Evolutionary conservation across 2,329 filamentous ascomycete species (phyloP).

Genomic region (Arthrobotrys entomopaga): DNA sequence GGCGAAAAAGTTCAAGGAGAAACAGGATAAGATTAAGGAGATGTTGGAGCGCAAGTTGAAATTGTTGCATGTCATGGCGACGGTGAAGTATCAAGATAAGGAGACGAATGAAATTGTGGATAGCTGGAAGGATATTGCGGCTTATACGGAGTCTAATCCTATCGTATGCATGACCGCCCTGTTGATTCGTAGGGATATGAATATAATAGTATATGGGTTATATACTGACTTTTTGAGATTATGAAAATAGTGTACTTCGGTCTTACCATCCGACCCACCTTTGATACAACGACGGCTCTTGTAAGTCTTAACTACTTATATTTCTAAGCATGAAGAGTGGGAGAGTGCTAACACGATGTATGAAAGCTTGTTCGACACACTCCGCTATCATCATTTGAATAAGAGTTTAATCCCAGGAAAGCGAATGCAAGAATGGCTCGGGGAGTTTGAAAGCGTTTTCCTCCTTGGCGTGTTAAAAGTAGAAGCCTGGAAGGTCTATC

Average conservation of each 20-base stretch:
- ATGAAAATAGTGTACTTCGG: constrained; percentile 51
- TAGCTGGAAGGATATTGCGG: constrained; percentile 46
- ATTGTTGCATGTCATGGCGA: constrained; percentile 49
- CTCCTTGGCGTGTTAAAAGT: constrained; percentile 38
- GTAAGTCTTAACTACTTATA: constrained; percentile 21
- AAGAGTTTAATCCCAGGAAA: constrained; percentile 20
- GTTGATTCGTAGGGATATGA: too few species aligned
- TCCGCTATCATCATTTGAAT: constrained; percentile 39
- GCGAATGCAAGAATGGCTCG: constrained; percentile 44
- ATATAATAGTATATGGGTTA: too few species aligned
- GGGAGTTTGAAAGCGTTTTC: constrained; percentile 44
- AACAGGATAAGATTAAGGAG: constrained; percentile 37
- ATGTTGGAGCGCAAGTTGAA: constrained; percentile 43
- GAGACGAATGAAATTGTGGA: constrained; percentile 40
- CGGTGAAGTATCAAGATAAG: constrained; percentile 44
- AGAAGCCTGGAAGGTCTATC: constrained; percentile 47
- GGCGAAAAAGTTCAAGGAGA: constrained; percentile 41
- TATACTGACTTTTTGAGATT: too few species aligned
- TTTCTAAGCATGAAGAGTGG: neutral
- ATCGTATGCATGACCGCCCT: constrained; percentile 23
- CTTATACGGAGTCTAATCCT: constrained; percentile 40
- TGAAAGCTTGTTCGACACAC: constrained; percentile 43
- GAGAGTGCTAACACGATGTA: too few species aligned
- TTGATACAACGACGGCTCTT: constrained; percentile 48
- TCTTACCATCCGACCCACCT: constrained; percentile 23